Percentiles rank a stretch among this genome's conserved stretches.
These are phyloP conservation scores for Flammula alnicola DNA, from an alignment of 1,284 basidiomycete species.

Conservation along the genomic window DNA sequence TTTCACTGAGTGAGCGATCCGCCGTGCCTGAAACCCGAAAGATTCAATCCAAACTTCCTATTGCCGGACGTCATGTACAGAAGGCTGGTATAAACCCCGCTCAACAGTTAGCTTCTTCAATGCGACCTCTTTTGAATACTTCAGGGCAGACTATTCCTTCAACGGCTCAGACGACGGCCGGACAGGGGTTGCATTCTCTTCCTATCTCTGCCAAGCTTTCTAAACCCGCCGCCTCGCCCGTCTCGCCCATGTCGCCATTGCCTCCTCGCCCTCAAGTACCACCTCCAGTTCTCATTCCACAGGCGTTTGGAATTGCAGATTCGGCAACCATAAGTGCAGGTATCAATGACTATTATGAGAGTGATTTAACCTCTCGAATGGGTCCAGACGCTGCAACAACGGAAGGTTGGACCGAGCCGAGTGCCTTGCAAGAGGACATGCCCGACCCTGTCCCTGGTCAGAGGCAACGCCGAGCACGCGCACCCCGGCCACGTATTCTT, in stretches of 20 bases:
- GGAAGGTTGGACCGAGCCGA: slow-evolving; percentile 13
- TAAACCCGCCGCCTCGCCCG: too few relatives aligned
- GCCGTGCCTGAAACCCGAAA: not conserved
- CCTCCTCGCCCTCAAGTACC: too few relatives aligned
- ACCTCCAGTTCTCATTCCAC: too few relatives aligned
- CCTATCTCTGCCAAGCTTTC: too few relatives aligned
- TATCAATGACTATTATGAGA: slow-evolving; percentile 8
- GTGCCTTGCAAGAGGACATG: slow-evolving; percentile 8
- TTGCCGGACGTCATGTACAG: not conserved
- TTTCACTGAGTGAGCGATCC: not conserved
- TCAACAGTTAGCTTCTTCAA: not conserved
- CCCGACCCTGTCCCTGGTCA: not conserved
- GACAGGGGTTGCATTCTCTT: too few relatives aligned
- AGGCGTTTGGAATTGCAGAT: too few relatives aligned
- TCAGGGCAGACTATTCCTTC: too few relatives aligned
- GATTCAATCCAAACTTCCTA: not conserved
- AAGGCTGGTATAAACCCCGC: not conserved
- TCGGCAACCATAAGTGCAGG: too few relatives aligned
- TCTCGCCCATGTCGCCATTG: too few relatives aligned
- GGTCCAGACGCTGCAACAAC: slow-evolving; percentile 15
- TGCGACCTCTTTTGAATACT: not conserved
- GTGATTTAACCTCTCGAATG: slow-evolving; percentile 12
- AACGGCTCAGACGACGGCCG: too few relatives aligned
- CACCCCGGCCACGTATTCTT: not conserved
- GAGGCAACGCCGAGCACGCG: not conserved